Evolutionary conservation across 306 rosid genomes (phyloP).

Genomic region (Datisca glomerata): DNA sequence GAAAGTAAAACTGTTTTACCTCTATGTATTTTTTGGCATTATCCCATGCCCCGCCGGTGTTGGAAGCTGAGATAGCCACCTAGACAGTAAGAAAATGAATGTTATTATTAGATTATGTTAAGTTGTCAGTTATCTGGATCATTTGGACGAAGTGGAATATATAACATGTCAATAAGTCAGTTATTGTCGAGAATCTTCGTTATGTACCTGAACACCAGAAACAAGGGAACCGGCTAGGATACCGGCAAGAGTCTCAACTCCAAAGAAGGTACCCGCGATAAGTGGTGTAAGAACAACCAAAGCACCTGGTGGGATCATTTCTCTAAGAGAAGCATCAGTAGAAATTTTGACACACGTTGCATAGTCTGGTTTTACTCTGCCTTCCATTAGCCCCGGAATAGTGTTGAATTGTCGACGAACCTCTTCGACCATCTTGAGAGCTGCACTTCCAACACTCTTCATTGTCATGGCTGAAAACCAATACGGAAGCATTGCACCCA

Average conservation of each 20-base stretch:
- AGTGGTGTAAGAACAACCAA: slow-evolving; percentile 57
- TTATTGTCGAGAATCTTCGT: neutral
- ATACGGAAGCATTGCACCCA: slow-evolving; percentile 71
- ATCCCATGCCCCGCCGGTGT: slow-evolving; percentile 69
- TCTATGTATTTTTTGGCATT: slow-evolving; percentile 60
- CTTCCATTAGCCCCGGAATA: slow-evolving; percentile 45
- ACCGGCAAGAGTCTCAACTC: slow-evolving; percentile 65
- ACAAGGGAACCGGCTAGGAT: slow-evolving; percentile 66
- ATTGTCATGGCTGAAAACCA: slow-evolving; percentile 76
- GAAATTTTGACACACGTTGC: slow-evolving; percentile 62
- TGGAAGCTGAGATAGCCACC: slow-evolving; percentile 63
- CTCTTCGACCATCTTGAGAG: slow-evolving; percentile 74
- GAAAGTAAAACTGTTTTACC: slow-evolving; percentile 14
- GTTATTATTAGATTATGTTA: slow-evolving; percentile 1
- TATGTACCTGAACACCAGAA: slow-evolving; percentile 60
- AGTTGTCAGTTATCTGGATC: neutral
- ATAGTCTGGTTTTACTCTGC: slow-evolving; percentile 52
- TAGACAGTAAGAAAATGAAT: slow-evolving; percentile 7
- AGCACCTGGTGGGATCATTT: slow-evolving; percentile 73
- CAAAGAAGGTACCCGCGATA: slow-evolving; percentile 55
- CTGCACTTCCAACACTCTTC: slow-evolving; percentile 65
- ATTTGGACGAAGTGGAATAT: neutral
- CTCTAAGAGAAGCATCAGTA: slow-evolving; percentile 54
- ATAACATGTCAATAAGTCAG: neutral
- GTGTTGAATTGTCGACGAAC: slow-evolving; percentile 53